phyloP scores from a whole-genome alignment of 2,329 filamentous ascomycete species.

The Exophiala viscosa region DNA sequence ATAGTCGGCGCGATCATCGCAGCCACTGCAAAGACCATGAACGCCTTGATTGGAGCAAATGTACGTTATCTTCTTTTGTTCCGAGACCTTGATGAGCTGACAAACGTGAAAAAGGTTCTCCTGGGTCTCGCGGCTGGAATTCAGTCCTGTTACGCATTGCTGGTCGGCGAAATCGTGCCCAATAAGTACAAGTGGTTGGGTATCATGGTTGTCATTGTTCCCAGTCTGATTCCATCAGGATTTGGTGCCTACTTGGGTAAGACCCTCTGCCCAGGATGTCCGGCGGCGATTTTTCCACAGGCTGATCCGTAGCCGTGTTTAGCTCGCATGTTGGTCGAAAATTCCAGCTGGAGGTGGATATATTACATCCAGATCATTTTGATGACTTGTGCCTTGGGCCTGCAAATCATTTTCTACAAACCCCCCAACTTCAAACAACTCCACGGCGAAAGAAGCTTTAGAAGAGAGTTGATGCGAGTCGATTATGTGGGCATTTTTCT shows the following conservation, averaged over 20 bases:
- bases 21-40: constrained; percentile 32
- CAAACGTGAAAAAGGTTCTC: too few species aligned
- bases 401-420: constrained; percentile 42
- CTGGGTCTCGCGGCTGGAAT: constrained; percentile 4
- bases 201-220: constrained; percentile 1
- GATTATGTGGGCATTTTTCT: constrained; percentile 47
- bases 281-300: too few species aligned
- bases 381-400: constrained; percentile 28
- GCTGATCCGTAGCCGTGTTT: too few species aligned
- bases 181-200: constrained; percentile 5
- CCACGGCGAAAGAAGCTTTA: constrained; percentile 34
- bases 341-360: constrained; percentile 20
- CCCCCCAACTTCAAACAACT: constrained; percentile 41
- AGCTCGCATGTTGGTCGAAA: neutral
- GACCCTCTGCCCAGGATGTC: too few species aligned
- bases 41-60: constrained; percentile 32
- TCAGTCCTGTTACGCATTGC: constrained; percentile 8
- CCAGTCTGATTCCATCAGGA: constrained; percentile 14
- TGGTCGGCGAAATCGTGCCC: constrained; percentile 14
- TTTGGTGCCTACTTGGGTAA: constrained; percentile 21
- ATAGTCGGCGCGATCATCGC: constrained; percentile 29
- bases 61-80: too few species aligned
- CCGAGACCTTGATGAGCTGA: too few species aligned
- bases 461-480: constrained; percentile 40
- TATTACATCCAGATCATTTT: constrained; percentile 43